Conservation (phyloP, 176 grass and related monocot genomes). For the Panicum miliaceum region DNA sequence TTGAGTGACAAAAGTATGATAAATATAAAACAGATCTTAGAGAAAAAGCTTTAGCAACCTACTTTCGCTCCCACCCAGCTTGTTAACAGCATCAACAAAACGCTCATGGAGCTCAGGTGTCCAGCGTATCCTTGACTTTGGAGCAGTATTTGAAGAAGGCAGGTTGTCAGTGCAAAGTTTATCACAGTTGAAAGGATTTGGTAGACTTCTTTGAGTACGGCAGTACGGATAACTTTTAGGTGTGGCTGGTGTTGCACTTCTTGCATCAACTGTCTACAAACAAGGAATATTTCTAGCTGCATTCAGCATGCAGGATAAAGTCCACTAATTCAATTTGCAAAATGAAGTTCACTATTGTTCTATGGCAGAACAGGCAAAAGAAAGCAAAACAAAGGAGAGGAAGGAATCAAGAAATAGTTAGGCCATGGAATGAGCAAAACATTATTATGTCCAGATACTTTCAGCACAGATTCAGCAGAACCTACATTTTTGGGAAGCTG, state of each 20-base stretch:
- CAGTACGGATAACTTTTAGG: slow-evolving; percentile 32
- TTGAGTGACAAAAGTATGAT: slow-evolving; percentile 9
- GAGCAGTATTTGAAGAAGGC: slow-evolving; percentile 42
- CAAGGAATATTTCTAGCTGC: not conserved
- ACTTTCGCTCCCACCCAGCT: slow-evolving; percentile 87
- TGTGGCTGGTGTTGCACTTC: slow-evolving; percentile 23
- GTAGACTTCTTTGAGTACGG: slow-evolving; percentile 35
- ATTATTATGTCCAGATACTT: slow-evolving; percentile 44
- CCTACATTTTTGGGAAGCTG: slow-evolving; percentile 21
- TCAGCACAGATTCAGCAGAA: slow-evolving; percentile 39
- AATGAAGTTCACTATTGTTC: slow-evolving; percentile 22
- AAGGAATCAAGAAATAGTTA: not conserved
- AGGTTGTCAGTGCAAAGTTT: slow-evolving; percentile 41
- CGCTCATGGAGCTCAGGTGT: slow-evolving; percentile 79
- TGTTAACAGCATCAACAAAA: slow-evolving; percentile 78
- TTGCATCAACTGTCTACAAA: slow-evolving; percentile 52
- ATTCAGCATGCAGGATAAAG: slow-evolving; percentile 22
- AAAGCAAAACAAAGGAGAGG: not conserved
- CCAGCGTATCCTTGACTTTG: slow-evolving; percentile 78
- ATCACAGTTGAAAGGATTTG: slow-evolving; percentile 46
- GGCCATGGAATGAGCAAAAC: not conserved
- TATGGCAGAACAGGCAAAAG: slow-evolving; percentile 11
- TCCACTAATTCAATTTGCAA: not conserved
- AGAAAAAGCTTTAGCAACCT: slow-evolving; percentile 33
- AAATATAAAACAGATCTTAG: not conserved